Conservation (phyloP, 2,329 filamentous ascomycete species). For the Pseudofabraea citricarpa region DNA sequence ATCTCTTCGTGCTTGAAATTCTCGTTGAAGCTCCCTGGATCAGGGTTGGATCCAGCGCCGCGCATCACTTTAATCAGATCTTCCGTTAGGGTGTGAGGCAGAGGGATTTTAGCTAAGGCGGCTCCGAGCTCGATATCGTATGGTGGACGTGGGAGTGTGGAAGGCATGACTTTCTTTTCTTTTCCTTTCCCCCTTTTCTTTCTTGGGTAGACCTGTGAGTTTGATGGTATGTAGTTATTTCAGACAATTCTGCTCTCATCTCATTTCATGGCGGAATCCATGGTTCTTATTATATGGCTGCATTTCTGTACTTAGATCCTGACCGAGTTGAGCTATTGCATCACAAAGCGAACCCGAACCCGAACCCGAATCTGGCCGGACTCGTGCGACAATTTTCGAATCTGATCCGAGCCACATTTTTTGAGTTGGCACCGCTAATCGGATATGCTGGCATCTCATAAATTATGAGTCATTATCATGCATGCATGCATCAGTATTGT, state of each 20-base stretch:
- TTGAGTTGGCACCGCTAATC: too few relatives aligned
- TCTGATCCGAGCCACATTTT: too few relatives aligned
- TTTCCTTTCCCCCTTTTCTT: background rate
- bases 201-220: background rate
- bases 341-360: background rate
- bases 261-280: too few relatives aligned
- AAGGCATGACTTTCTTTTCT: background rate
- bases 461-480: too few relatives aligned
- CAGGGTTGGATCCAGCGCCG: background rate
- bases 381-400: too few relatives aligned
- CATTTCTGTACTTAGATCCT: background rate
- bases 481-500: background rate
- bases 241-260: background rate
- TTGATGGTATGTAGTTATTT: background rate
- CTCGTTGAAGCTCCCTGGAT: background rate
- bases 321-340: background rate
- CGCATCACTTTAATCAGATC: background rate
- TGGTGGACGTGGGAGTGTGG: background rate
- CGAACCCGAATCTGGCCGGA: background rate
- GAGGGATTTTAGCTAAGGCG: background rate
- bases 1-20: background rate
- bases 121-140: background rate
- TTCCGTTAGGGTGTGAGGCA: background rate
- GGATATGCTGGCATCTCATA: too few relatives aligned
- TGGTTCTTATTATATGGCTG: background rate